Conservation (phyloP, 176 grass and related monocot species). For the Triticum dicoccoides region DNA sequence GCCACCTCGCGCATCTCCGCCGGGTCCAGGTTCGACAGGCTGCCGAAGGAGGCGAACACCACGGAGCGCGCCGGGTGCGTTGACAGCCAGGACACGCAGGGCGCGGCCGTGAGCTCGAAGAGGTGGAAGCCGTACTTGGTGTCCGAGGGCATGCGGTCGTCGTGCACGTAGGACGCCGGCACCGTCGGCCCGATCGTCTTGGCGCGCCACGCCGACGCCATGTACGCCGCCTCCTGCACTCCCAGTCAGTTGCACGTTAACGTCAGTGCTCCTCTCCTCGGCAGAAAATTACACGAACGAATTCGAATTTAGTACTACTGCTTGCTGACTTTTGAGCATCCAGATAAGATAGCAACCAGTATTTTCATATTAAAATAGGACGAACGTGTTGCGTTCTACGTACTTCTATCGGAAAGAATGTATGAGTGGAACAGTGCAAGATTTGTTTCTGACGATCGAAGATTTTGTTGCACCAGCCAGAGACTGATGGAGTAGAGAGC, state of each 20-base stretch:
- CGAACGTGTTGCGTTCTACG: too few species aligned
- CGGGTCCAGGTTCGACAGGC: conserved; percentile 44
- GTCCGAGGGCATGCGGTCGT: conserved; percentile 36
- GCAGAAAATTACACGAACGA: too few species aligned
- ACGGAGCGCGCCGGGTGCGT: conserved; percentile 43
- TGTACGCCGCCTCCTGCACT: conserved; percentile 61
- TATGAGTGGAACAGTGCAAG: too few species aligned
- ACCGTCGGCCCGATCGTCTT: conserved; percentile 84
- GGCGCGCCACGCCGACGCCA: conserved; percentile 50
- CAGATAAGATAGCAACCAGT: too few species aligned
- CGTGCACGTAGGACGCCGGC: conserved; percentile 49
- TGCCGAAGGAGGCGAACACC: conserved; percentile 75
- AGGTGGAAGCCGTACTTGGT: conserved; percentile 74
- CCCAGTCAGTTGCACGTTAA: neutral
- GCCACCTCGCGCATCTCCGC: conserved; percentile 53
- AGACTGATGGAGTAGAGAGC: too few species aligned
- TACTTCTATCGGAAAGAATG: too few species aligned
- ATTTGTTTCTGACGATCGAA: too few species aligned
- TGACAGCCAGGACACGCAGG: conserved; percentile 58
- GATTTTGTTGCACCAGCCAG: too few species aligned
- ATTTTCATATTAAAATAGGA: too few species aligned
- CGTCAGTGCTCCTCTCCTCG: too few species aligned
- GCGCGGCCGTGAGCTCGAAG: conserved; percentile 38
- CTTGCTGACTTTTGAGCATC: too few species aligned
- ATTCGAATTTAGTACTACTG: too few species aligned